Conservation (phyloP, 441 rosid genomes). For the Croton setiger region DNA sequence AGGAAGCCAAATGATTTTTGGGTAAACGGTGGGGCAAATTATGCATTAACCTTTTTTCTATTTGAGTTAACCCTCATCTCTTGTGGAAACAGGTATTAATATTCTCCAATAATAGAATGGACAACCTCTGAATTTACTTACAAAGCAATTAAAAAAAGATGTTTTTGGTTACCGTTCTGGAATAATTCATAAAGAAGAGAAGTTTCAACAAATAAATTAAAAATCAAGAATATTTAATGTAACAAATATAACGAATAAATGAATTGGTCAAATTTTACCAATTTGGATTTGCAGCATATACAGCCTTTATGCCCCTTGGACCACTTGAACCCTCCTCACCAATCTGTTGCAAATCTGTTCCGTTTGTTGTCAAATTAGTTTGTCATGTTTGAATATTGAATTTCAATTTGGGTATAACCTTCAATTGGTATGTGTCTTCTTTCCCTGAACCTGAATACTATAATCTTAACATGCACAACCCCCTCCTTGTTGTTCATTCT, state of each 20-base stretch:
- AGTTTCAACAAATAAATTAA: not conserved
- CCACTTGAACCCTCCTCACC: not conserved
- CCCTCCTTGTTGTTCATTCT: constrained; percentile 56
- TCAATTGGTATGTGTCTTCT: not conserved
- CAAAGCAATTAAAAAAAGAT: not conserved
- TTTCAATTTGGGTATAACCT: constrained; percentile 6
- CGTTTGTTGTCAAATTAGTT: not conserved
- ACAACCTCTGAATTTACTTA: not conserved
- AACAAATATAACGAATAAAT: not conserved
- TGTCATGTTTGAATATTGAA: constrained; percentile 7
- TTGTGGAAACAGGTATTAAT: not conserved
- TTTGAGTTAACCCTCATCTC: no score
- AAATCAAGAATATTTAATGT: not conserved
- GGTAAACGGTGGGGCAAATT: no score
- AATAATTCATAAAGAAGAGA: not conserved
- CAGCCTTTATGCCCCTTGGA: constrained; percentile 10
- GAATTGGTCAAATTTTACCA: not conserved
- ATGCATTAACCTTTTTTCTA: no score
- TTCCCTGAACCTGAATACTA: not conserved
- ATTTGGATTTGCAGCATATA: constrained; percentile 12
- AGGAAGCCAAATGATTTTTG: no score
- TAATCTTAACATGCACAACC: constrained; percentile 59
- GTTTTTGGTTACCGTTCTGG: not conserved
- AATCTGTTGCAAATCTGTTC: not conserved
- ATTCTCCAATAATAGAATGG: not conserved